Conservation (phyloP, 306 rosid species). For the Notholithocarpus densiflorus region DNA sequence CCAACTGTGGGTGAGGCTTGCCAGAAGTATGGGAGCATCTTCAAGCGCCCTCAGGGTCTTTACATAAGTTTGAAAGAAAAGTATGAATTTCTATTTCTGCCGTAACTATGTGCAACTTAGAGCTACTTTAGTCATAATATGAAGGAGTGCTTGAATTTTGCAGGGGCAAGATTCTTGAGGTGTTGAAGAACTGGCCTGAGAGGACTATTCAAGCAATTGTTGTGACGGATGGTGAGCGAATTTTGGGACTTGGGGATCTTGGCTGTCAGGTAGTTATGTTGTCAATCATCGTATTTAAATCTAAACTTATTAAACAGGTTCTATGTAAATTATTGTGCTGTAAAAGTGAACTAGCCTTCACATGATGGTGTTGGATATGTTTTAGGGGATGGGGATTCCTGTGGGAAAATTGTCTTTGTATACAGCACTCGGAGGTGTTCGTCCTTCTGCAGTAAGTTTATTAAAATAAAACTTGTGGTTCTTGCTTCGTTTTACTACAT, state of each 20-base stretch:
- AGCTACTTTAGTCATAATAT: conserved; percentile 1
- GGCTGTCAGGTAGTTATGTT: conserved; percentile 80
- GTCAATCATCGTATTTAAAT: conserved; percentile 6
- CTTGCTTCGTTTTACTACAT: not conserved
- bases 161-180: conserved; percentile 93
- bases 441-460: conserved; percentile 85
- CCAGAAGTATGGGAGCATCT: conserved; percentile 94
- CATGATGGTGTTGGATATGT: conserved; percentile 29
- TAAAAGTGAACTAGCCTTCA: conserved; percentile 14
- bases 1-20: conserved; percentile 97
- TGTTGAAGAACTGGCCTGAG: conserved; percentile 94
- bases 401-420: conserved; percentile 92
- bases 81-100: conserved; percentile 32
- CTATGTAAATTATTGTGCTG: not conserved
- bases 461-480: not conserved
- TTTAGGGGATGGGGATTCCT: conserved; percentile 99
- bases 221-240: conserved; percentile 94
- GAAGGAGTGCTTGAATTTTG: conserved; percentile 15
- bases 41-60: conserved; percentile 96
- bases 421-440: conserved; percentile 93
- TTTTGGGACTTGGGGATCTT: conserved; percentile 96
- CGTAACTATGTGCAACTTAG: conserved; percentile 2
- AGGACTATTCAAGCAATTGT: conserved; percentile 82
- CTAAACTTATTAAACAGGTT: not conserved
- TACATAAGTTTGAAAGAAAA: conserved; percentile 95